Base-by-base conservation (phyloP, 139 green algal species). In the Chlorella sp. region DNA sequence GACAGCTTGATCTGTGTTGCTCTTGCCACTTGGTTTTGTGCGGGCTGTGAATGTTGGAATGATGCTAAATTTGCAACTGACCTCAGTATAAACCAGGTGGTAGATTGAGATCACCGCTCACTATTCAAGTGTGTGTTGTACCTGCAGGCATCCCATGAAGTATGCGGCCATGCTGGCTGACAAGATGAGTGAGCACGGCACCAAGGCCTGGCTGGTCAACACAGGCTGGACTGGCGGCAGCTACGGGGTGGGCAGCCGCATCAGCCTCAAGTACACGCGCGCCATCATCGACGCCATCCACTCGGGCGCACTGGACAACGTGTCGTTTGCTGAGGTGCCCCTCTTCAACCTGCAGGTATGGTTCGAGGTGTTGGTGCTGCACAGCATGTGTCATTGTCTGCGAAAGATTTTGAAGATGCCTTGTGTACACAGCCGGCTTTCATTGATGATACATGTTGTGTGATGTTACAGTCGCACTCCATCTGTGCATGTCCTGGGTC, bases 221-320 rank as follows among this genome's bases (percentile, higher is more conserved):
- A 98, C 93, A 3, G 93, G 91, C 51, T 90, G 85, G 85, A 84
- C 77, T 5, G 85, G 84, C 24, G 85, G 80, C 77, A 83, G 78
- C 62, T 97, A 97, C 77, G 93, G 93, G 71, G 87, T 92, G 27
- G 94, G 93, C 34, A 79, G 82, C 55, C 87, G 93, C 76, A 97
- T 98, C 70, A 94, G 91, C 77, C 83, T 99, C 27, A 87, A 87
- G 70, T 77, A 96, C 85, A 99, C 95, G 5, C 87, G 95, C 36
- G 89, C 91, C 60, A 99, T 99, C 71, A 87, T 99, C 60, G 87
- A 98, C 75, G 94, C 95, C 66, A 98, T 98, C 71, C 95, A 97
- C 85, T 63, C 82, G 91, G 59, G 0, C 64, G 1, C 22, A 2
- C 31, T 24, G 4, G 5, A 33, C 55, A 14, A 3, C 60, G 3